Evolutionary conservation across 352 stramenopile genomes (phyloP).

Genomic region (Pythium biforme): DNA sequence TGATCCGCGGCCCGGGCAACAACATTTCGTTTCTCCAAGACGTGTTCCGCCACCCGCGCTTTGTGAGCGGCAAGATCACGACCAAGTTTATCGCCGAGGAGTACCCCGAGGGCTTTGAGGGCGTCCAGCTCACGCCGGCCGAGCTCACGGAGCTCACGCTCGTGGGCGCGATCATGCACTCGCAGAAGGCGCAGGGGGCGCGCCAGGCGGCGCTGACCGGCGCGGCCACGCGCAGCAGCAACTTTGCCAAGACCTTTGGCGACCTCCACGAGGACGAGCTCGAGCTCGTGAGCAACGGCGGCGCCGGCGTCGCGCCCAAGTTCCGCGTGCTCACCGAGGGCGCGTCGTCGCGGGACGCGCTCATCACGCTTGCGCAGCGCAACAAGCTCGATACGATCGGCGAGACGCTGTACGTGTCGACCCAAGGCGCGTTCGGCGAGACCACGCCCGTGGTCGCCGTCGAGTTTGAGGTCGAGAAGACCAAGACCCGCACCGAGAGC

Average conservation of each 20-base stretch:
- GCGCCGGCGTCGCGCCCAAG: constrained; percentile 63
- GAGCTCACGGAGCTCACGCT: constrained; percentile 44
- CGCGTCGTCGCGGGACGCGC: constrained; percentile 68
- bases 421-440: constrained; percentile 57
- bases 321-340: constrained; percentile 77
- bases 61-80: constrained; percentile 91
- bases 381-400: constrained; percentile 40
- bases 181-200: constrained; percentile 32
- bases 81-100: constrained; percentile 97
- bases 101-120: constrained; percentile 94
- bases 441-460: constrained; percentile 40
- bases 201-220: constrained; percentile 74
- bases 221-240: constrained; percentile 36
- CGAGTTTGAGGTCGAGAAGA: constrained; percentile 48
- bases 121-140: constrained; percentile 57
- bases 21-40: constrained; percentile 94
- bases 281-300: constrained; percentile 38
- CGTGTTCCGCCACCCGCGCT: constrained; percentile 77
- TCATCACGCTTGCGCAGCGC: constrained; percentile 47
- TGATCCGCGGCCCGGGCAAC: constrained; percentile 91
- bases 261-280: constrained; percentile 62
- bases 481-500: constrained; percentile 30
- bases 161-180: constrained; percentile 20
- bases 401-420: constrained; percentile 51
- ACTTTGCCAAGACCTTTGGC: constrained; percentile 38